Base-by-base conservation (phyloP, 139 green algal genomes). In the Pleodorina starrii region DNA sequence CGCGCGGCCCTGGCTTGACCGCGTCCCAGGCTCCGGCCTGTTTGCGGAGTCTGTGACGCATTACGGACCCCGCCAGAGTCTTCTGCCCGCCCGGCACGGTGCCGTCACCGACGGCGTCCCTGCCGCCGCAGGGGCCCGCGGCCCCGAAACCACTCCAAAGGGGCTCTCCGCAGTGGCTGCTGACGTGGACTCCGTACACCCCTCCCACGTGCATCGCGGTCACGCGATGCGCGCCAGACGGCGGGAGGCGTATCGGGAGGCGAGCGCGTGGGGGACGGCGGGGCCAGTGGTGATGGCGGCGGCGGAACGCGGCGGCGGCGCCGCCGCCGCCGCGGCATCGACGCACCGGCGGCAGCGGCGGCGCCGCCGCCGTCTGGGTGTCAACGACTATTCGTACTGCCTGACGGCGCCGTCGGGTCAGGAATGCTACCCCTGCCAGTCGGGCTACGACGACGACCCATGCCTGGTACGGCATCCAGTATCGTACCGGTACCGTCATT, bases 381-480 rank as follows among this genome's bases (percentile, higher is more conserved):
- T 57, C 23, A 40, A 57, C 42, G 19, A 57, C 9, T 40, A 35
- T 12, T 80, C 72, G 23, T 80, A 80, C 27, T 80, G 72, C 42
- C 10, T 80, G 72, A 80, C 72, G 16, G 72, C 72, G 40, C 72
- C 72, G 2, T 38, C 40, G 42, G 72, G 68, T 7, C 17, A 23
- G 72, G 72, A 80, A 5, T 80, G 72, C 43, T 80, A 80, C 72
- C 72, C 72, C 25, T 80, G 72, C 27, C 40, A 25, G 71, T 51
- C 40, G 0, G 16, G 3, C 43, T 57, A 57, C 38, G 66, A 75
- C 25, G 72, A 80, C 40, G 72, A 57, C 38, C 72, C 72, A 5
- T 80, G 72, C 40, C 1, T 36, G 72, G 72, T 80, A 36, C 40
- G 72, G n/a, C 54, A 25, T 7, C 7, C 5, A 25, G 9, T 9